Evolutionary conservation across 805 yeast genomes (phyloP), one percentile per base, ranked within the genome.

Genomic region (Myxozyma nipponensis): DNA sequence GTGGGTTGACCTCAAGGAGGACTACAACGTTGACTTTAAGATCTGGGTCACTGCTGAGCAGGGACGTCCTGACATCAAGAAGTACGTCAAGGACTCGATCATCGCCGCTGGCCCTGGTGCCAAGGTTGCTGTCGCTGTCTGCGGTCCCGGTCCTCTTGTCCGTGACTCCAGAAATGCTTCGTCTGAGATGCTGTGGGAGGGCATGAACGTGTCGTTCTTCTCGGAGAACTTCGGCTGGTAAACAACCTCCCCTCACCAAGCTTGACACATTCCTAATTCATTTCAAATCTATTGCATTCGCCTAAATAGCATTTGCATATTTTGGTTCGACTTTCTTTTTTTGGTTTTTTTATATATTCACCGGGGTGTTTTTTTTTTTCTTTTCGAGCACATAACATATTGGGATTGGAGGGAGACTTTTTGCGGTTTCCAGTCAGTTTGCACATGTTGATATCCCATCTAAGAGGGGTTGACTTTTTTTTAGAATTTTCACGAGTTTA

Each of bases 151-250:
- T 41, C 61, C 61, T 26, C 59, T 64, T 22, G 51, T 64, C 41
- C 56, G 64, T 21, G 62, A 58, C 37, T 60, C 61, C 5, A 52
- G 65, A 15, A 64, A 64, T 41, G 55, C 58, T 13, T 58, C 56
- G n/a, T 58, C 67, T 3, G 58, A 54, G 44, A 44, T 63, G 48
- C 53, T 57, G 30, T 52, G 57, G 48, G 53, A 59, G 15, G 68
- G 68, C 19, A 26, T 42, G 46, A 45, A 50, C 28, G 56, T 65
- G 37, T 44, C 57, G 30, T 57, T 62, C 47, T 60, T 61, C 50
- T 60, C 64, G 23, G 68, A 64, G 59, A 50, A 59, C 48, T 65
- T 65, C 43, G 66, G 67, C 17, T 64, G 68, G 68, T 64, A 52
- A 46, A 34, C 47, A 44, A n/a, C 22, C 38, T 32, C 4, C 13